Base-by-base conservation (phyloP, 2,329 filamentous ascomycete genomes). In the Neospermospora avenae region DNA sequence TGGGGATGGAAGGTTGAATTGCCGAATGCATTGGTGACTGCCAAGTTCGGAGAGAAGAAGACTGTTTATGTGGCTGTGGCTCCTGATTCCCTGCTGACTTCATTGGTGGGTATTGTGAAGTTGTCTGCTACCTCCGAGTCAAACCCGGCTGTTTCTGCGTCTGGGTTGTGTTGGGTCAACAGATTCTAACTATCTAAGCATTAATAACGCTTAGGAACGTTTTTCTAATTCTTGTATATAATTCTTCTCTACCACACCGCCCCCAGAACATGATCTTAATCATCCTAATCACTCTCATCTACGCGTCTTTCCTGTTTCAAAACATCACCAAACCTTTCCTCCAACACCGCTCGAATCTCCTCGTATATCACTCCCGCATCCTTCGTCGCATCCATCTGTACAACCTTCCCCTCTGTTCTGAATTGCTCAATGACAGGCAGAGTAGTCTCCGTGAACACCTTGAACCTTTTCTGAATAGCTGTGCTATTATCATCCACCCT, bases 1-100 rank as follows among this genome's bases (percentile, higher is more conserved):
- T n/a, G 18, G 48, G 62, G 57, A 13, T 64, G 62, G 62, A 62
- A 44, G 11, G 49, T 62, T n/a, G 57, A 48, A 37, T 22, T 64
- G 28, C 62, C 59, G 7, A 64, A 64, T 58, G 62, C 35, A 14
- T 25, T 64, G 20, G 49, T 48, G 5, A 49, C 60, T 13, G 59
- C 48, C 7, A 34, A 55, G 10, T 62, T 58, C 54, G 55, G 44
- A 14, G 24, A 49, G 55, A 49, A 41, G 8, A 42, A 25, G 34
- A 57, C 55, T 35, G 45, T 28, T 20, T 37, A 49, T 18, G 45
- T 57, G 11, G 44, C 45, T 24, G 55, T 22, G 20, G 22, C 16
- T 3, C 34, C 45, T 4, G 45, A 37, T 2, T 31, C 20, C 3
- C 48, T 16, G n/a, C 24, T 44, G 22, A 25, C 35, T 22, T 39